These are phyloP conservation scores for Aquanectria penicillioides DNA, from an alignment of 2,329 filamentous ascomycete genomes.

Conservation along the genomic window DNA sequence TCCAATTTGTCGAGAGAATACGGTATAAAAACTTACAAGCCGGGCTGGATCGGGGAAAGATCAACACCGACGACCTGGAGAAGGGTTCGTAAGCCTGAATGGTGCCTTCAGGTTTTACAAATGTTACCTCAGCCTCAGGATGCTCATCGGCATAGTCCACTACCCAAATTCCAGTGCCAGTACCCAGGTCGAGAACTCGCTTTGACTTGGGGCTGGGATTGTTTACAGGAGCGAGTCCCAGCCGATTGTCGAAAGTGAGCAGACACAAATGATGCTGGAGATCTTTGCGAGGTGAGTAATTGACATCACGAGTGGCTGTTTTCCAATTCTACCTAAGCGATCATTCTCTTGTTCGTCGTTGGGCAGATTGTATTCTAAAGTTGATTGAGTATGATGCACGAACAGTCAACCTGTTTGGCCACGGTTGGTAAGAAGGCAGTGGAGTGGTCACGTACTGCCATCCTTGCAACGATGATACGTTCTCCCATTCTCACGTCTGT, in stretches of 20 bases:
- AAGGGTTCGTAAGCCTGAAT: neutral
- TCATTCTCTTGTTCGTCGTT: slow-evolving; percentile 14
- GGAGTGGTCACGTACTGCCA: neutral
- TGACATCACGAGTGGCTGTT: neutral
- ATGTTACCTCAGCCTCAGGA: slow-evolving; percentile 7
- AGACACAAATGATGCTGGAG: slow-evolving; percentile 8
- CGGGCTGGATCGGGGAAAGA: slow-evolving; percentile 16
- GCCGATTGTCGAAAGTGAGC: slow-evolving; percentile 5
- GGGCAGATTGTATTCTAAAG: slow-evolving; percentile 8
- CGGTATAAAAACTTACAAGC: neutral
- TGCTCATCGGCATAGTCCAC: slow-evolving; percentile 24
- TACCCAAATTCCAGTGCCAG: slow-evolving; percentile 20
- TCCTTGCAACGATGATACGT: neutral
- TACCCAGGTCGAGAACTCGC: slow-evolving; percentile 19
- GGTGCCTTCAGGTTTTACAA: neutral
- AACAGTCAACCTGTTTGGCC: too few relatives aligned
- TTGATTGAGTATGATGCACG: neutral
- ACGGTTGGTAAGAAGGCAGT: neutral
- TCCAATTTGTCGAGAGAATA: neutral
- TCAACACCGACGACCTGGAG: slow-evolving; percentile 17
- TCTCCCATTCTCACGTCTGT: slow-evolving; percentile 14
- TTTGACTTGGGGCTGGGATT: neutral
- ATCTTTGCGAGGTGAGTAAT: neutral
- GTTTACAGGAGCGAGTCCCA: slow-evolving; percentile 1
- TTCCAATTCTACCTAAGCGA: neutral